phyloP scores from a whole-genome alignment of 345 rosid species.

The Leavenworthia alabamica region DNA sequence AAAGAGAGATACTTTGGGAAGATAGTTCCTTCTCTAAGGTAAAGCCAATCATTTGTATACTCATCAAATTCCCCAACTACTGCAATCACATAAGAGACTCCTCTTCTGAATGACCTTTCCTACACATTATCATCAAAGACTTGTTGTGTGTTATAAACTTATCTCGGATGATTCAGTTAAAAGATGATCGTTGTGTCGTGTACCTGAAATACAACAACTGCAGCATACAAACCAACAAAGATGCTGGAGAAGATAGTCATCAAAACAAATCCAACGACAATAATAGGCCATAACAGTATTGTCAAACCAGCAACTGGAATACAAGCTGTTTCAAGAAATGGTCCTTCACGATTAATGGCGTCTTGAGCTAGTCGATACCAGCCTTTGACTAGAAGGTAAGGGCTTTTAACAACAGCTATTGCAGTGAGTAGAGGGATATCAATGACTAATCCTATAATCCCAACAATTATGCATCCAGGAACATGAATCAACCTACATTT shows the following conservation, averaged over 20 bases:
- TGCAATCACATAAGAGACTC: constrained; percentile 75
- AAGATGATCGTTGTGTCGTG: neutral
- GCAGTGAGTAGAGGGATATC: constrained; percentile 66
- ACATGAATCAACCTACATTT: constrained; percentile 59
- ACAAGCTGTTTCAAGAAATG: constrained; percentile 78
- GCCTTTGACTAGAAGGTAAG: constrained; percentile 65
- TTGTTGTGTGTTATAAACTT: neutral
- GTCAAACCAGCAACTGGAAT: constrained; percentile 72
- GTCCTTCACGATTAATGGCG: constrained; percentile 66
- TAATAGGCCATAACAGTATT: constrained; percentile 75
- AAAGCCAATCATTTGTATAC: constrained; percentile 83
- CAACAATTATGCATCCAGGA: constrained; percentile 65
- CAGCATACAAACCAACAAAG: constrained; percentile 67
- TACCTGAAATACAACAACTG: constrained; percentile 68
- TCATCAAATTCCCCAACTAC: constrained; percentile 86
- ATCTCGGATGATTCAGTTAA: neutral
- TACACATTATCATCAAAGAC: constrained; percentile 25
- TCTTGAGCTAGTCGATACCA: constrained; percentile 69
- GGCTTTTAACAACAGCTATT: constrained; percentile 65
- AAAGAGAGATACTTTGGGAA: constrained; percentile 59
- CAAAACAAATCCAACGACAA: constrained; percentile 61
- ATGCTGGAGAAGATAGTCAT: constrained; percentile 50
- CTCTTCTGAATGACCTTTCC: constrained; percentile 77
- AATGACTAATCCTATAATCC: constrained; percentile 53
- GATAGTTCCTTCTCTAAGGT: constrained; percentile 74